These are phyloP conservation scores for Euphorbia corollata DNA, from an alignment of 441 rosid genomes.

Conservation along the genomic window DNA sequence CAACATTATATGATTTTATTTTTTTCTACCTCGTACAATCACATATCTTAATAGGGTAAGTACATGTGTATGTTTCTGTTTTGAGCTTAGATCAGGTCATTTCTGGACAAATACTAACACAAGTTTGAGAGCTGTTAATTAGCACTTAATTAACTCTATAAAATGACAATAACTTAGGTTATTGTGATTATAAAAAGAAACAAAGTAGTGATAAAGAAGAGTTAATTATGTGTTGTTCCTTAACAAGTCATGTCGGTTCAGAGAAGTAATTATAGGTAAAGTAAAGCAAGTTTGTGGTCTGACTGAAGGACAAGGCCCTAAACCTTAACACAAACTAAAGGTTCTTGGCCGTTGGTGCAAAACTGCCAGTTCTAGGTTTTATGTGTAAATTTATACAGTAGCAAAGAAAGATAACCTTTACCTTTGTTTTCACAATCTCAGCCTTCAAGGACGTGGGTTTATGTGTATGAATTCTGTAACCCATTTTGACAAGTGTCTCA, in stretches of 20 bases:
- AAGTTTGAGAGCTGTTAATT: too few relatives aligned
- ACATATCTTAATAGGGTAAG: background rate
- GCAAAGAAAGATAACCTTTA: background rate
- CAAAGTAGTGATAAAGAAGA: too few relatives aligned
- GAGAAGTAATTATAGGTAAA: background rate
- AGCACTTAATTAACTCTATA: background rate
- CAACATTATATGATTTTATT: background rate
- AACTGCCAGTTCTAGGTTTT: conserved; percentile 2
- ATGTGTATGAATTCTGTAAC: background rate
- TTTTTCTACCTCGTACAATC: background rate
- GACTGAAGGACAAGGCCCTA: background rate
- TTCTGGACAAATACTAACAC: too few relatives aligned
- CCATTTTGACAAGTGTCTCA: conserved; percentile 14
- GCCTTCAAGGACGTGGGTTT: background rate
- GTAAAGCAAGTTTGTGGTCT: background rate
- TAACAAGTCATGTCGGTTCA: background rate
- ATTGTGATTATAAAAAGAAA: too few relatives aligned
- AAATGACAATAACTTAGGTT: too few relatives aligned
- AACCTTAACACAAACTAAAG: conserved; percentile 14
- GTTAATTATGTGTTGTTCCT: background rate
- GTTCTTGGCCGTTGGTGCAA: background rate
- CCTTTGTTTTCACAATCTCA: background rate
- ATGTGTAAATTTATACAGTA: background rate
- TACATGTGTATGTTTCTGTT: too few relatives aligned
- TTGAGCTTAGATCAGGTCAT: too few relatives aligned